These are phyloP conservation scores for Oxytropis ochrocephala DNA, from an alignment of 306 rosid species.

Conservation along the genomic window DNA sequence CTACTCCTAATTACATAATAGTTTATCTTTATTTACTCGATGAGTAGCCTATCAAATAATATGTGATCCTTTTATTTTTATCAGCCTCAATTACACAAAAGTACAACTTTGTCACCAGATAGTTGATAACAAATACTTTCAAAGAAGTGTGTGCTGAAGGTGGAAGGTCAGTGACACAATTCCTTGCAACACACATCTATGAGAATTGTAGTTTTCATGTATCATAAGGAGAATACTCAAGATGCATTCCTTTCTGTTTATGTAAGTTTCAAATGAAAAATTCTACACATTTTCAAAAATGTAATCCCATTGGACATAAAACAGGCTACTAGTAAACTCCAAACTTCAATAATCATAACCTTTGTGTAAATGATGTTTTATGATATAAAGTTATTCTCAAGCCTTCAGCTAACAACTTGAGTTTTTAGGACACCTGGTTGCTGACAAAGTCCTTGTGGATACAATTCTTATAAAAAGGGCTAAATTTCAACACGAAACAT, in stretches of 20 bases:
- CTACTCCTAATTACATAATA: no score
- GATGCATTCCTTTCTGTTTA: not conserved
- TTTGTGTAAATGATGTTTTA: not conserved
- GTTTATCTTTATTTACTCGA: no score
- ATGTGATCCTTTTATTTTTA: no score
- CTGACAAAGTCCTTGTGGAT: not conserved
- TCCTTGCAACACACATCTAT: not conserved
- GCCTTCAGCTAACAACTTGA: not conserved
- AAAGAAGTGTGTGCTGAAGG: not conserved
- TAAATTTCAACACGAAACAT: not conserved
- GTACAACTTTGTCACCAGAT: not conserved
- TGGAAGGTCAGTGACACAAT: not conserved
- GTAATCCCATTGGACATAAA: not conserved
- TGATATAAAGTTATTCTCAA: not conserved
- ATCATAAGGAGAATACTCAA: not conserved
- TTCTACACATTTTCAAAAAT: not conserved
- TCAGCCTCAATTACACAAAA: not conserved
- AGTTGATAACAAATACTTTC: not conserved
- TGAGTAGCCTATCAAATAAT: no score
- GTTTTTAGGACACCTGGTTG: not conserved
- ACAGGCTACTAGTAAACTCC: not conserved
- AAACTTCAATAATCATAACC: not conserved
- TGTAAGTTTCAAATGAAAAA: not conserved
- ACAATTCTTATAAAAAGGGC: not conserved
- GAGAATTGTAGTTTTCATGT: not conserved